phyloP scores from a whole-genome alignment of 441 rosid species.

The Euphorbia schlechtendalii region DNA sequence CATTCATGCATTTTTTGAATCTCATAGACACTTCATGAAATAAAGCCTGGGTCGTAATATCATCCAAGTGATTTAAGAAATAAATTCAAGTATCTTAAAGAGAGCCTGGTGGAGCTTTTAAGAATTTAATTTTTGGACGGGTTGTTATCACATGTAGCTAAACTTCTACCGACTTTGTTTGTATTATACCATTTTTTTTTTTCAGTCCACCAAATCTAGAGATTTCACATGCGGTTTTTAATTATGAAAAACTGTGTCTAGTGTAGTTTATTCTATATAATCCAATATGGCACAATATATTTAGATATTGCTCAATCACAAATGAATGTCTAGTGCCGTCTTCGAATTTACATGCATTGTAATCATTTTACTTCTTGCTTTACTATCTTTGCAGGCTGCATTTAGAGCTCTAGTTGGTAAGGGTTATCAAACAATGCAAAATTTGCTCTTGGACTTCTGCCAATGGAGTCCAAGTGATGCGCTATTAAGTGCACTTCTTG shows the following conservation, averaged over 20 bases:
- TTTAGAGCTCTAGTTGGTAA: constrained; percentile 95
- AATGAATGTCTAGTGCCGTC: neutral
- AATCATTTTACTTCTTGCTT: neutral
- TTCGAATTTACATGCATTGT: neutral
- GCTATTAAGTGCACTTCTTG: constrained; percentile 83
- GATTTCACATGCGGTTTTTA: neutral
- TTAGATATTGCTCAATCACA: neutral
- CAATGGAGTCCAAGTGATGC: constrained; percentile 81
- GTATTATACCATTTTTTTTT: neutral
- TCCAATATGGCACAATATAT: neutral
- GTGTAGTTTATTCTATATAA: neutral
- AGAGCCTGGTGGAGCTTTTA: neutral
- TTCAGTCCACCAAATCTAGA: neutral
- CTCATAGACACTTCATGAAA: neutral
- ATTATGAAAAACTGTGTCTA: neutral
- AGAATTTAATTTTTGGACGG: neutral
- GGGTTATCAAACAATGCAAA: constrained; percentile 93
- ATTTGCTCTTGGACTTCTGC: constrained; percentile 87
- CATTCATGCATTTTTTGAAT: neutral
- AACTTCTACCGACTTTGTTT: neutral
- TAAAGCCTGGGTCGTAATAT: neutral
- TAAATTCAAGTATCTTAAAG: neutral
- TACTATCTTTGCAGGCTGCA: constrained; percentile 50
- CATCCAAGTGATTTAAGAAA: neutral
- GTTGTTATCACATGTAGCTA: neutral